Conservation (phyloP, 2,329 filamentous ascomycete genomes). For the Fusarium cicatricum region DNA sequence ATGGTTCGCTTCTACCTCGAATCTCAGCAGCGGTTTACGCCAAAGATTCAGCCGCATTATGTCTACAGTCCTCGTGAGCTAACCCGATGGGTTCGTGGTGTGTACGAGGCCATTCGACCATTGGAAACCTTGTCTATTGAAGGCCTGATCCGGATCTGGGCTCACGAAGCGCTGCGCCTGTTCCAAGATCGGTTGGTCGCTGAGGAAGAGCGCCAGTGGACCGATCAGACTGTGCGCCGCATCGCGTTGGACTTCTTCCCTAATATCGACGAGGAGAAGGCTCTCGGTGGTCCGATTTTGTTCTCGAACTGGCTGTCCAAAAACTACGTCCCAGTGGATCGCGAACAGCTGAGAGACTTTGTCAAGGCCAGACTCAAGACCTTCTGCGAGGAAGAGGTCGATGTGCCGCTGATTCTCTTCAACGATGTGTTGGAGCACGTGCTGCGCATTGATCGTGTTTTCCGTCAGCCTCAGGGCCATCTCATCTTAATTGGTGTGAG, state of each 20-base stretch:
- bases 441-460: constrained; percentile 96
- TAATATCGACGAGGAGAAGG: constrained; percentile 89
- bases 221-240: constrained; percentile 83
- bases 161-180: constrained; percentile 92
- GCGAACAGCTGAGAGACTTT: constrained; percentile 94
- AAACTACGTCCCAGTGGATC: constrained; percentile 96
- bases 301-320: constrained; percentile 99
- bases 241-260: constrained; percentile 94
- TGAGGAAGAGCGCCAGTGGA: constrained; percentile 96
- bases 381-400: constrained; percentile 99
- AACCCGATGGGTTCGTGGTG: constrained; percentile 95
- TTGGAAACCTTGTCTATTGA: constrained; percentile 88
- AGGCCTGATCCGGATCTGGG: constrained; percentile 95
- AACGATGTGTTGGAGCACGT: constrained; percentile 99
- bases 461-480: constrained; percentile 97
- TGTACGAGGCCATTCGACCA: constrained; percentile 96
- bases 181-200: constrained; percentile 97
- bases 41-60: constrained; percentile 97
- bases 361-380: constrained; percentile 97
- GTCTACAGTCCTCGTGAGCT: constrained; percentile 99
- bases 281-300: constrained; percentile 89
- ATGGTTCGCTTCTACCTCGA: constrained; percentile 98
- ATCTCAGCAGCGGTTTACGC: constrained; percentile 93
- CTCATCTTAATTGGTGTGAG: constrained; percentile 98
- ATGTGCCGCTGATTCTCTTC: constrained; percentile 98